Evolutionary conservation across 2,329 filamentous ascomycete genomes (phyloP).

Genomic region (Diaporthe helianthi): DNA sequence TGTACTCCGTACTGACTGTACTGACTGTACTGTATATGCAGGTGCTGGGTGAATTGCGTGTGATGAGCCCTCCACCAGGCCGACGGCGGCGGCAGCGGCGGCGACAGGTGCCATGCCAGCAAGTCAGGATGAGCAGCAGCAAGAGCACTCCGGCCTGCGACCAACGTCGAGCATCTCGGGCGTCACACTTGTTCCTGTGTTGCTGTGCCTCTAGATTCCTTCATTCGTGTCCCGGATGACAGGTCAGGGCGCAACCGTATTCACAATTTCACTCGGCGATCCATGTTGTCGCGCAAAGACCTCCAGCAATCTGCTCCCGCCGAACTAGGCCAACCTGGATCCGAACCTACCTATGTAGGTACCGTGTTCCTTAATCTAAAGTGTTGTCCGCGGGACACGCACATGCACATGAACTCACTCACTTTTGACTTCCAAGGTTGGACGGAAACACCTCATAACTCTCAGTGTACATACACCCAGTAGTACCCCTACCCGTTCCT

Average conservation of each 20-base stretch:
- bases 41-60: background rate
- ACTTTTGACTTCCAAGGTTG: too few relatives aligned
- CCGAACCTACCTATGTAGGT: too few relatives aligned
- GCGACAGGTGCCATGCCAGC: background rate
- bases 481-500: conserved; percentile 15
- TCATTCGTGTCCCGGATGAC: background rate
- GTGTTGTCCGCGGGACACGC: conserved; percentile 12
- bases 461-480: conserved; percentile 10
- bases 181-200: background rate
- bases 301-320: conserved; percentile 12
- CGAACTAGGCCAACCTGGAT: conserved; percentile 19
- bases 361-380: conserved; percentile 11
- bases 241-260: conserved; percentile 13
- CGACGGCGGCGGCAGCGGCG: conserved; percentile 8
- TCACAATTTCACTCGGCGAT: conserved; percentile 7
- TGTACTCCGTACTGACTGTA: too few relatives aligned
- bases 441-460: background rate
- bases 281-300: conserved; percentile 23
- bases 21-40: too few relatives aligned
- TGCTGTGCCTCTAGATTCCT: background rate
- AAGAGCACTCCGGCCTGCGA: background rate
- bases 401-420: background rate
- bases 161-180: background rate
- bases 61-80: conserved; percentile 5
- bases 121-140: background rate